Percentiles rank a stretch among this genome's conserved stretches.
These are phyloP conservation scores for Gossypium trilobum DNA, from an alignment of 441 rosid genomes.

Conservation along the genomic window DNA sequence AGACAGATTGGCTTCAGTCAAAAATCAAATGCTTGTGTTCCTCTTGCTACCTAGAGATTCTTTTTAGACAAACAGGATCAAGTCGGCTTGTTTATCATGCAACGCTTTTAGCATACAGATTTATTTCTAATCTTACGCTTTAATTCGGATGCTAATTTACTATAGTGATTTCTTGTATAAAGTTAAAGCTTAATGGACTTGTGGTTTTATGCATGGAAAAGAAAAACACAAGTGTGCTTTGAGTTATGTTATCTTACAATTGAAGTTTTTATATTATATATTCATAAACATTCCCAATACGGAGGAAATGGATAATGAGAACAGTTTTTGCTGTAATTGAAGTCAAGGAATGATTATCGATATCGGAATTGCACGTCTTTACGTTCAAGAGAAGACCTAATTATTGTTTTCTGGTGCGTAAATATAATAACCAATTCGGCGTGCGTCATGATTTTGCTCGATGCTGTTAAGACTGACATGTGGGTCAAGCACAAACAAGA, in stretches of 20 bases:
- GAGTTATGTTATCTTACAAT: neutral
- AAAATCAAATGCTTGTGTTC: neutral
- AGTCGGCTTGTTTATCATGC: conserved; percentile 9
- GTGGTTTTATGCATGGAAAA: neutral
- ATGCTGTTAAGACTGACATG: no score
- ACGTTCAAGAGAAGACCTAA: no score
- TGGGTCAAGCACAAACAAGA: neutral
- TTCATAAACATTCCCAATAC: no score
- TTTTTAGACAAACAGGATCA: conserved; percentile 9
- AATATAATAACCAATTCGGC: no score
- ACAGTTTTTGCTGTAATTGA: no score
- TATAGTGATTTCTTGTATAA: conserved; percentile 7
- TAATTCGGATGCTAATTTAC: conserved; percentile 5
- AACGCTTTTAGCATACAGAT: neutral
- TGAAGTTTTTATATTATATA: neutral
- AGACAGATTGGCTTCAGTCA: neutral
- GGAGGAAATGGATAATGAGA: no score
- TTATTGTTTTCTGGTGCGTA: no score
- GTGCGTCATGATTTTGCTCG: no score
- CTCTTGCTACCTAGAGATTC: neutral
- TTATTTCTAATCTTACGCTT: conserved; percentile 9
- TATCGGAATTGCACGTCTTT: no score
- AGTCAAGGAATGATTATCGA: no score
- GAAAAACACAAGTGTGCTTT: neutral
- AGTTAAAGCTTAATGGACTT: neutral